Percentiles rank a stretch among this genome's conserved stretches.
These are phyloP conservation scores for Backusella liffmaniae DNA, from an alignment of 192 early-diverging fungal species.

Conservation along the genomic window DNA sequence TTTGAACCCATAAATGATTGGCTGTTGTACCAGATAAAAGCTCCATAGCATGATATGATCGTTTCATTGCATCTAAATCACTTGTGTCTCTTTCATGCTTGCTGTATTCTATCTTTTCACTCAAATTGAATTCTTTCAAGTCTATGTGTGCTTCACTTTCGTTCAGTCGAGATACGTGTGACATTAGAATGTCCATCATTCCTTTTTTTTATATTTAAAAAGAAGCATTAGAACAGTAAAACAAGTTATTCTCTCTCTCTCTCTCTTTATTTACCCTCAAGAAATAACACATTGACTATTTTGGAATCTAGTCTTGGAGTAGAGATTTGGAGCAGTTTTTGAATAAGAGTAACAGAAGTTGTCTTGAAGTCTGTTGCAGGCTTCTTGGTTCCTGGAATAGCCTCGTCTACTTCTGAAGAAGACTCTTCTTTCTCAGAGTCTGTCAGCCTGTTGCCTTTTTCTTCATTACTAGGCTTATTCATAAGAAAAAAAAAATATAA, in stretches of 20 bases:
- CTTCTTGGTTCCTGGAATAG: background rate
- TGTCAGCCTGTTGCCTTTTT: background rate
- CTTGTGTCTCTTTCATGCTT: constrained; percentile 19
- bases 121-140: background rate
- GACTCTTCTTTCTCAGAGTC: constrained; percentile 1
- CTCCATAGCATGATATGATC: constrained; percentile 41
- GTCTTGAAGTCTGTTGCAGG: constrained; percentile 6
- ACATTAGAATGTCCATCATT: constrained; percentile 38
- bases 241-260: background rate
- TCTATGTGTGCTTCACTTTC: background rate
- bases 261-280: constrained; percentile 25
- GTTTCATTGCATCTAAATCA: constrained; percentile 30
- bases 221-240: background rate
- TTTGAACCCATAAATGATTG: constrained; percentile 30
- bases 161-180: constrained; percentile 26
- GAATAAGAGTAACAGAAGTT: constrained; percentile 32
- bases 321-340: constrained; percentile 28
- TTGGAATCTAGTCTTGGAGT: constrained; percentile 32
- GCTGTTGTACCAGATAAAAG: constrained; percentile 23
- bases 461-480: background rate
- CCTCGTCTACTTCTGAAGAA: background rate
- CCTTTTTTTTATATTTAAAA: constrained; percentile 12
- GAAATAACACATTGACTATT: constrained; percentile 33
- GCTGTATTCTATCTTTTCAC: constrained; percentile 10
- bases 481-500: constrained; percentile 9